These are phyloP conservation scores for Sherardia arvensis DNA, from an alignment of 257 asterid genomes.

Conservation along the genomic window DNA sequence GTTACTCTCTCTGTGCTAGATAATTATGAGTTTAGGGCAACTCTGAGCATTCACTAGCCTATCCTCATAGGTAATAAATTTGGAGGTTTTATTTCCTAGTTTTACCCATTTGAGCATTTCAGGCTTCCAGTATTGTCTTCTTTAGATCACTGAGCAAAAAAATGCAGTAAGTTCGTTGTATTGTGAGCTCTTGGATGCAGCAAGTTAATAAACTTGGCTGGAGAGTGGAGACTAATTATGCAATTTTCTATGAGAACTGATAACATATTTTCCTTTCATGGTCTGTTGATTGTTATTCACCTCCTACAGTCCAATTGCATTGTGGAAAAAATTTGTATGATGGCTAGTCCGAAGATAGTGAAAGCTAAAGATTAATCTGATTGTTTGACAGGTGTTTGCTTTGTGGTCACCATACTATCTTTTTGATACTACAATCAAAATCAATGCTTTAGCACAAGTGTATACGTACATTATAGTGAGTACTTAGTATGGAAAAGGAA, in stretches of 20 bases:
- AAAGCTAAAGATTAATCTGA: background rate
- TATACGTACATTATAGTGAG: background rate
- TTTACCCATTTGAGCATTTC: background rate
- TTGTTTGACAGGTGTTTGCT: background rate
- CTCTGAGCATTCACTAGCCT: background rate
- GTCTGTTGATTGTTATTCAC: background rate
- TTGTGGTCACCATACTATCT: background rate
- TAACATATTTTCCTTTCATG: background rate
- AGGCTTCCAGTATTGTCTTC: background rate
- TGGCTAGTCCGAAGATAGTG: background rate
- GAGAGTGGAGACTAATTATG: too few relatives aligned
- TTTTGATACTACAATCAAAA: slow-evolving; percentile 6
- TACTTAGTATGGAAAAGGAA: slow-evolving; percentile 28
- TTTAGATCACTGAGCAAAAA: background rate
- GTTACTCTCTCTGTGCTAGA: background rate
- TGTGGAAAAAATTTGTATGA: background rate
- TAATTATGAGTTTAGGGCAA: background rate
- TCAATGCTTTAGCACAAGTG: slow-evolving; percentile 1
- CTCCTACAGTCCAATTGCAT: background rate
- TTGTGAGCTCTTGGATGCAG: background rate
- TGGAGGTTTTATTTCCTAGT: too few relatives aligned
- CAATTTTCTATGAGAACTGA: background rate
- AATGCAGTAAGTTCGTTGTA: background rate
- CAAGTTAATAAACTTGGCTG: background rate
- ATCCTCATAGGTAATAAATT: too few relatives aligned